phyloP scores from a whole-genome alignment of 2,329 filamentous ascomycete species.

The Rachicladosporium sp. region DNA sequence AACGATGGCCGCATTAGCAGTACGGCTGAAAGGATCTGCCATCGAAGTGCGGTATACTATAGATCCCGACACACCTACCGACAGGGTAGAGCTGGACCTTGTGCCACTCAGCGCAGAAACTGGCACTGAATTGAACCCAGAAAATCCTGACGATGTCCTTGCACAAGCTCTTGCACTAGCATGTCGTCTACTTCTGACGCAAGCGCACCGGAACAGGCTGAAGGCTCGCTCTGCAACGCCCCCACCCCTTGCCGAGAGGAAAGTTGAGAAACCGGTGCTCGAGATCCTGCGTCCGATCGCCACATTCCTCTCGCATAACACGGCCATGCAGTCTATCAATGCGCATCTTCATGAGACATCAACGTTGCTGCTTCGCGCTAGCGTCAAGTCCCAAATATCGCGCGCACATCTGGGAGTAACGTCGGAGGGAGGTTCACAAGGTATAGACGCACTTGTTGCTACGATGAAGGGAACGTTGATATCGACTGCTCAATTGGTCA shows the following conservation, averaged over 20 bases:
- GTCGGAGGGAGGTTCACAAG: constrained; percentile 1
- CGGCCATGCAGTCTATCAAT: constrained; percentile 25
- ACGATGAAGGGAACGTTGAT: constrained; percentile 4
- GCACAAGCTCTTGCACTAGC: constrained; percentile 55
- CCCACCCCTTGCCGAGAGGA: constrained; percentile 40
- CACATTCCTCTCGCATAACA: constrained; percentile 39
- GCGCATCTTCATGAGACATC: constrained; percentile 17
- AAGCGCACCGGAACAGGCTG: constrained; percentile 67
- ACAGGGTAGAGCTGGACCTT: constrained; percentile 46
- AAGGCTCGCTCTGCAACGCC: constrained; percentile 55
- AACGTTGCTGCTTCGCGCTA: constrained; percentile 9
- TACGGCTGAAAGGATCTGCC: constrained; percentile 45
- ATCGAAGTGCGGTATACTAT: constrained; percentile 14
- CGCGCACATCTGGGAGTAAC: constrained; percentile 7
- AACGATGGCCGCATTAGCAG: constrained; percentile 56
- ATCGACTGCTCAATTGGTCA: background rate
- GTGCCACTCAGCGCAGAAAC: constrained; percentile 35
- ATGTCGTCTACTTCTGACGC: constrained; percentile 63
- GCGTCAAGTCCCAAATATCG: constrained; percentile 8
- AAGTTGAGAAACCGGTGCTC: constrained; percentile 38
- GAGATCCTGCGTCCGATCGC: constrained; percentile 49
- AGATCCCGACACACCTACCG: background rate
- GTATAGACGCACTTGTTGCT: constrained; percentile 7
- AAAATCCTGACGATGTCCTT: constrained; percentile 29
- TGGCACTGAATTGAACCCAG: constrained; percentile 7